Conservation (phyloP, 371 early-diverging fungal species). For the Mucor velutinosus region DNA sequence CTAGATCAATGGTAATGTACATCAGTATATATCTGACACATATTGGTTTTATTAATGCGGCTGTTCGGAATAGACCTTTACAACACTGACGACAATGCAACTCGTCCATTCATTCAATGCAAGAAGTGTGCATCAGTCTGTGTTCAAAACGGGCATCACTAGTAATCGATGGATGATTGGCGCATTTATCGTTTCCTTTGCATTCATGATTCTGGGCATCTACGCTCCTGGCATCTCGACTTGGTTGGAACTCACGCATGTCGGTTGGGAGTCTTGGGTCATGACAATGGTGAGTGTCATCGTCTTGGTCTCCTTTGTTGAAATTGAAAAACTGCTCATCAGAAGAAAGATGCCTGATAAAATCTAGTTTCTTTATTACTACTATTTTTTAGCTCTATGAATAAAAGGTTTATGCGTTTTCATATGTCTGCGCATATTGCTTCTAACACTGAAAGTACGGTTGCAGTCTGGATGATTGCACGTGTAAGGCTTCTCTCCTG, state of each 20-base stretch:
- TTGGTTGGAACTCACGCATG: slow-evolving; percentile 69
- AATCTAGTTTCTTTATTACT: not conserved
- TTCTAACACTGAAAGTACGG: not conserved
- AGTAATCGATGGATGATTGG: slow-evolving; percentile 80
- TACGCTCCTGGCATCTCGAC: slow-evolving; percentile 69
- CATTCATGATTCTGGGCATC: slow-evolving; percentile 70
- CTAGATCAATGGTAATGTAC: slow-evolving; percentile 27
- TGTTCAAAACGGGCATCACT: slow-evolving; percentile 71
- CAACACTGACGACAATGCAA: slow-evolving; percentile 77
- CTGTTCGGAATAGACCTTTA: slow-evolving; percentile 59
- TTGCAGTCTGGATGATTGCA: slow-evolving; percentile 32
- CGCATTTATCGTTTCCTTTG: slow-evolving; percentile 72
- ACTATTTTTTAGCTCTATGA: not conserved
- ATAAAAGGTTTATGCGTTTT: not conserved
- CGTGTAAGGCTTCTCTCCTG: slow-evolving; percentile 72
- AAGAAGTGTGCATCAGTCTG: slow-evolving; percentile 64
- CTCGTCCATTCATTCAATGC: slow-evolving; percentile 81
- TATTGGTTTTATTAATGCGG: slow-evolving; percentile 16
- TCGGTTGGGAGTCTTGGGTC: slow-evolving; percentile 76
- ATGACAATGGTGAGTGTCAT: slow-evolving; percentile 70
- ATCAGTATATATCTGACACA: not conserved
- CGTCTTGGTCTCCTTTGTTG: slow-evolving; percentile 68
- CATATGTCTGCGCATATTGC: not conserved
- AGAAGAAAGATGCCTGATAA: slow-evolving; percentile 27
- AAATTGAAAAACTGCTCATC: slow-evolving; percentile 65